Conservation (phyloP, 2,329 filamentous ascomycete genomes). For the Aspergillus awamori region DNA sequence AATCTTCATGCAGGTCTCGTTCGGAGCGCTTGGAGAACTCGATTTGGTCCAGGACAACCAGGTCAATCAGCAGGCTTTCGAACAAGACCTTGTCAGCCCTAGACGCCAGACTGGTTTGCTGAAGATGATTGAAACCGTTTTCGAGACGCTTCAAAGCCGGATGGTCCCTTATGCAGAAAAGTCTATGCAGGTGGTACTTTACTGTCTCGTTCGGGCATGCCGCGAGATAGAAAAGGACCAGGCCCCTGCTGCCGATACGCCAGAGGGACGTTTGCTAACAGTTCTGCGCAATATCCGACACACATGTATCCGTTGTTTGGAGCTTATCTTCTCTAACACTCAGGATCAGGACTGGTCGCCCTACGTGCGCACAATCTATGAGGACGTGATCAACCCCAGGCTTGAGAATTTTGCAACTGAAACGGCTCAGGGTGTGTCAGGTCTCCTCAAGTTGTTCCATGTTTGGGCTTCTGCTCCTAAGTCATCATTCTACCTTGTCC, state of each 20-base stretch:
- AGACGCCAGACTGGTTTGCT: constrained; percentile 88
- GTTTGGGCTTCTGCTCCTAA: constrained; percentile 74
- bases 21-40: constrained; percentile 68
- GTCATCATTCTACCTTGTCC: constrained; percentile 70
- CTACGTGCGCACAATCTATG: constrained; percentile 71
- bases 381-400: constrained; percentile 75
- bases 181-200: constrained; percentile 76
- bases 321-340: constrained; percentile 74
- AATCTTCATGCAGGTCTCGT: constrained; percentile 80
- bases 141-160: constrained; percentile 78
- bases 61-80: constrained; percentile 58
- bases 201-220: constrained; percentile 75
- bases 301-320: constrained; percentile 76
- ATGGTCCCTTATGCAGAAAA: constrained; percentile 68
- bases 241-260: constrained; percentile 29
- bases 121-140: constrained; percentile 86
- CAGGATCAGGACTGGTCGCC: constrained; percentile 70
- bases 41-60: constrained; percentile 57
- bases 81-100: constrained; percentile 62
- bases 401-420: constrained; percentile 78
- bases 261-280: constrained; percentile 36
- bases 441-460: constrained; percentile 75
- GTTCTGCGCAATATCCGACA: constrained; percentile 55
- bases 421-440: constrained; percentile 86
- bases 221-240: constrained; percentile 48